Percentiles rank a stretch among this genome's conserved stretches.
Evolutionary conservation across 75 land plant genomes (phyloP).

Genomic region (Pseudotsuga menziesii): DNA sequence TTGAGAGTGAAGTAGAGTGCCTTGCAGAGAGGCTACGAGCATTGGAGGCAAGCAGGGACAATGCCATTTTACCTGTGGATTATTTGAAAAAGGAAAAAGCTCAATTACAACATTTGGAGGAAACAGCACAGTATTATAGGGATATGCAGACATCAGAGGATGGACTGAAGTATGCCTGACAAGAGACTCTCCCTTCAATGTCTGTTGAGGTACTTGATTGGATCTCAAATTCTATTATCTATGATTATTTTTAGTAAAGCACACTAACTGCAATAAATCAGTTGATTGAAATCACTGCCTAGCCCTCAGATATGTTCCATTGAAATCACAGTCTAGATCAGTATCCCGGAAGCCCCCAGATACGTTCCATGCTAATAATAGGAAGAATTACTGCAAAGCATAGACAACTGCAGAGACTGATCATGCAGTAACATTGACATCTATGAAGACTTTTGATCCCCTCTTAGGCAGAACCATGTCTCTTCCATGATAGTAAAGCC

Average conservation of each 20-base stretch:
- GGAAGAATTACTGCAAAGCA: background rate
- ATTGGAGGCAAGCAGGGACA: constrained; percentile 47
- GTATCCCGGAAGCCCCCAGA: background rate
- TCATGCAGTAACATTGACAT: background rate
- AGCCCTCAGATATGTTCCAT: background rate
- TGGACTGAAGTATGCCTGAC: constrained; percentile 19
- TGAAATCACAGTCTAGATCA: background rate
- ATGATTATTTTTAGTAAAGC: background rate
- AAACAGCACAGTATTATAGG: constrained; percentile 31
- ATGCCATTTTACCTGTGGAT: constrained; percentile 29
- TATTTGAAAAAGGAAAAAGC: constrained; percentile 25
- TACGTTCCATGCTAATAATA: background rate
- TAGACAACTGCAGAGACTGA: background rate
- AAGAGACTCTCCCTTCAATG: constrained; percentile 34
- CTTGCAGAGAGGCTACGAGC: constrained; percentile 38
- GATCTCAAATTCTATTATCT: background rate
- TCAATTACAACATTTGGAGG: constrained; percentile 41
- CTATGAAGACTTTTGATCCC: too few species aligned
- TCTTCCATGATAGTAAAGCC: too few species aligned
- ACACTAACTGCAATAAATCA: background rate
- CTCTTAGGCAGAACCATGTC: too few species aligned
- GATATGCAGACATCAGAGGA: constrained; percentile 32
- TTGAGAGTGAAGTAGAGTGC: constrained; percentile 39
- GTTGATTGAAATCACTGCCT: background rate
- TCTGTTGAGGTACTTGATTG: constrained; percentile 31